Percentiles rank a stretch among this genome's conserved stretches.
These are phyloP conservation scores for Karstenula rhodostoma DNA, from an alignment of 2,329 filamentous ascomycete genomes.

Conservation along the genomic window DNA sequence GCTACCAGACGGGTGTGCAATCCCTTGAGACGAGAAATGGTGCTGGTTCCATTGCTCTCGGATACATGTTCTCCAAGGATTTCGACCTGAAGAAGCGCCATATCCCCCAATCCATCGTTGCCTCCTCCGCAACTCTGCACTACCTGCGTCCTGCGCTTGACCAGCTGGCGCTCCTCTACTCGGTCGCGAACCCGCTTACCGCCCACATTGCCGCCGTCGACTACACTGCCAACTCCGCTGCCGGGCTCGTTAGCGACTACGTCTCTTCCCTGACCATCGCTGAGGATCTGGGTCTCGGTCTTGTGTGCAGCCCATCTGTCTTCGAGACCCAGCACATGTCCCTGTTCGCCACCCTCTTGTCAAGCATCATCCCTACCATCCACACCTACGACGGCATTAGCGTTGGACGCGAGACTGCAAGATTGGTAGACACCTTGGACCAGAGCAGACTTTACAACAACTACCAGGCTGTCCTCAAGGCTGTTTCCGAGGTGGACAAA, in stretches of 20 bases:
- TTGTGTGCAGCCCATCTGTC: conserved; percentile 84
- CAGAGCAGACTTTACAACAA: conserved; percentile 72
- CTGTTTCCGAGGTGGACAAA: conserved; percentile 69
- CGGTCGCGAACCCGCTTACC: conserved; percentile 90
- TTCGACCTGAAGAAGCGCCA: conserved; percentile 91
- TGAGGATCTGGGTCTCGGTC: conserved; percentile 87
- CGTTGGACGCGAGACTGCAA: conserved; percentile 81
- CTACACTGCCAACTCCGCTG: conserved; percentile 70
- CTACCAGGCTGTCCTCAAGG: conserved; percentile 72
- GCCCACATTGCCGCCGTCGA: conserved; percentile 92
- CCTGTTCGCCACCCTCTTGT: conserved; percentile 82
- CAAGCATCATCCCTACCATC: conserved; percentile 79
- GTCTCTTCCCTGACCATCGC: conserved; percentile 78
- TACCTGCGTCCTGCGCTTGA: conserved; percentile 85
- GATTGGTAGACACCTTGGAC: conserved; percentile 82
- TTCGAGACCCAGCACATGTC: conserved; percentile 97
- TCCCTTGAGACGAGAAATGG: conserved; percentile 87
- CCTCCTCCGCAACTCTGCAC: conserved; percentile 81
- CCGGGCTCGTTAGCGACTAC: conserved; percentile 87
- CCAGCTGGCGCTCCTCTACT: conserved; percentile 89
- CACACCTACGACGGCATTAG: conserved; percentile 90
- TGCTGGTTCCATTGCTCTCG: conserved; percentile 88
- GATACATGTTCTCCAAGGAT: conserved; percentile 97
- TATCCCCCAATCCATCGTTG: conserved; percentile 89
- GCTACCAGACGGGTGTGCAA: conserved; percentile 79